A percentile compares a stretch with the other conserved stretches of the same genome.
These are phyloP conservation scores for Phytophthora tentaculata DNA, from an alignment of 352 stramenopile species.

Conservation along the genomic window DNA sequence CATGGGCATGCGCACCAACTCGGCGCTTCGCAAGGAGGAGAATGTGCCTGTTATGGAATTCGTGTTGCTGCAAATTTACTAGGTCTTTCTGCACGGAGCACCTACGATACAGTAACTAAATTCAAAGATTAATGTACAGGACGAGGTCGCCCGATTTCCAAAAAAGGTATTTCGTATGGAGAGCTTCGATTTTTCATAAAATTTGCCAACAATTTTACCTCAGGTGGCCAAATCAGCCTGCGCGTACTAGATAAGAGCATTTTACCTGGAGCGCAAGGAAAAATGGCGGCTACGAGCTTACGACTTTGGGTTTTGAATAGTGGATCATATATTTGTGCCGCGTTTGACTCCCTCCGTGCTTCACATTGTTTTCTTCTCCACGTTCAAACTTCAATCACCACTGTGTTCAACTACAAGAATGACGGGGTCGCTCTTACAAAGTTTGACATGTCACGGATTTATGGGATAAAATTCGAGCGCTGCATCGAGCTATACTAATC, in stretches of 20 bases:
- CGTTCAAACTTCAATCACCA: not conserved
- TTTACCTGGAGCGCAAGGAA: not conserved
- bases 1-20: not conserved
- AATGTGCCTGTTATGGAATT: not conserved
- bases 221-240: not conserved
- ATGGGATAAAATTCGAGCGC: no score
- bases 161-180: not conserved
- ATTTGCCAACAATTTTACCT: not conserved
- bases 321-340: not conserved
- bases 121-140: not conserved
- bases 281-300: not conserved
- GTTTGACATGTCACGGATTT: no score
- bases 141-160: not conserved
- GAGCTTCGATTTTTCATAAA: not conserved
- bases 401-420: no score
- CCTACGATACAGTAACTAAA: not conserved
- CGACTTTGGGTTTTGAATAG: not conserved
- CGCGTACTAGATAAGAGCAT: not conserved
- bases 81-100: not conserved
- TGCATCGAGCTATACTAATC: no score
- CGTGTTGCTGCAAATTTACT: not conserved
- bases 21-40: not conserved
- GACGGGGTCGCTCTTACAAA: no score
- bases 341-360: not conserved
- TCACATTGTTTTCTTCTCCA: not conserved